Conservation (phyloP, 345 rosid genomes). For the Camelina neglecta region DNA sequence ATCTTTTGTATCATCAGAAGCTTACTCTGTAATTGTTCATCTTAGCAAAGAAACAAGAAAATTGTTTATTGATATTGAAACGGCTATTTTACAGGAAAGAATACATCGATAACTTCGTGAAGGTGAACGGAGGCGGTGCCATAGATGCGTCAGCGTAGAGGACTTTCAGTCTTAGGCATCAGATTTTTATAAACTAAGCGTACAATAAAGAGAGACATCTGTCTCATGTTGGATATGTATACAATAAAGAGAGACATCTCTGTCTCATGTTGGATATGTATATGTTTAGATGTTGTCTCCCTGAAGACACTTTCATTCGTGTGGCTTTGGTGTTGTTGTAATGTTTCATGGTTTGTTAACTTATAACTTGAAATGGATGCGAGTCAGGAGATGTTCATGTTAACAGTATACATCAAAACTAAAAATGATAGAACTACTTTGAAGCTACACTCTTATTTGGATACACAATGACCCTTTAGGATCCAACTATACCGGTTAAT, state of each 20-base stretch:
- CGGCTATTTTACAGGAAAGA: conserved; percentile 64
- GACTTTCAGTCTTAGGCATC: conserved; percentile 3
- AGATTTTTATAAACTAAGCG: not conserved
- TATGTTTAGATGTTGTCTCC: not conserved
- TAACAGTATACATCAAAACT: too few relatives aligned
- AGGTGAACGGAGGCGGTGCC: conserved; percentile 41
- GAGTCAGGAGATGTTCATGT: too few relatives aligned
- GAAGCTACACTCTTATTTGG: not conserved
- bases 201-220: conserved; percentile 26
- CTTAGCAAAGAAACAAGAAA: not conserved
- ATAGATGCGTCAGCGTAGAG: conserved; percentile 60
- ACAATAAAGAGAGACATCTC: not conserved
- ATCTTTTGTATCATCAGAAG: not conserved
- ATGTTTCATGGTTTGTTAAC: not conserved
- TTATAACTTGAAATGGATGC: not conserved
- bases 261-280: not conserved
- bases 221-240: not conserved
- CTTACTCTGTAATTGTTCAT: not conserved
- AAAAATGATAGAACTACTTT: too few relatives aligned
- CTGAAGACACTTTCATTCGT: not conserved
- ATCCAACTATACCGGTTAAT: too few relatives aligned
- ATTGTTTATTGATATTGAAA: not conserved
- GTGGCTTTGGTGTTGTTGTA: conserved; percentile 26
- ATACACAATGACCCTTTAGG: too few relatives aligned
- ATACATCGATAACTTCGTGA: conserved; percentile 60